phyloP scores from a whole-genome alignment of 768 basidiomycete genomes.

The Trametes cubensis region DNA sequence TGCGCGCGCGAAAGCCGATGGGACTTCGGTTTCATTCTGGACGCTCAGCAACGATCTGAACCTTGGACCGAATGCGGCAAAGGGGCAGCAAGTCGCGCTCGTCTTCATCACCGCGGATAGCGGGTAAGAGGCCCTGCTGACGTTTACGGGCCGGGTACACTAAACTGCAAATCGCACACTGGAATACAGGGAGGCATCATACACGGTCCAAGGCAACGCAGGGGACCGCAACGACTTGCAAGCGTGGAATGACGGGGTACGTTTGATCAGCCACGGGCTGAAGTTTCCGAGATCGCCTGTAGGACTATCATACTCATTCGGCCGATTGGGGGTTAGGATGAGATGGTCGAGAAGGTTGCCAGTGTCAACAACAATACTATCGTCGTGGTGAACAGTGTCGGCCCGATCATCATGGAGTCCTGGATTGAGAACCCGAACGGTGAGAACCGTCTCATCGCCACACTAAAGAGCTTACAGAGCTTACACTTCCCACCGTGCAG shows the following conservation, averaged over 20 bases:
- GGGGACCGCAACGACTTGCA: constrained; percentile 37
- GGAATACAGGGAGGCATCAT: constrained; percentile 31
- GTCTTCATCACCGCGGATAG: constrained; percentile 55
- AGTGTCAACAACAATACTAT: constrained; percentile 59
- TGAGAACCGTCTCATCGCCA: constrained; percentile 25
- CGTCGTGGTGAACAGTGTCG: constrained; percentile 69
- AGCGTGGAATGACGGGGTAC: constrained; percentile 33
- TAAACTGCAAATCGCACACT: not conserved
- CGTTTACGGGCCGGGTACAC: not conserved
- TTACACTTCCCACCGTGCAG: not conserved
- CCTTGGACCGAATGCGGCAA: constrained; percentile 46
- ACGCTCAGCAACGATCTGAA: constrained; percentile 54
- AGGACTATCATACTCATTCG: not conserved
- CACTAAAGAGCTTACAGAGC: not conserved
- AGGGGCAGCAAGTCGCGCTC: constrained; percentile 53
- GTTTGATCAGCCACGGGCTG: not conserved
- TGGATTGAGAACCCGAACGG: constrained; percentile 54
- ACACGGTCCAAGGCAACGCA: constrained; percentile 38
- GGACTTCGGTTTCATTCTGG: constrained; percentile 45
- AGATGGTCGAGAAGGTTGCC: constrained; percentile 51
- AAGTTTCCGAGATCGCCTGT: no score
- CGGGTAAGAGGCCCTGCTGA: constrained; percentile 17
- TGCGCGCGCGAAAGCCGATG: constrained; percentile 37
- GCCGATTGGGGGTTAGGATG: constrained; percentile 22
- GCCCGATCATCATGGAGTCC: constrained; percentile 49